phyloP scores from a whole-genome alignment of 768 basidiomycete genomes.

The Russula abietina region DNA sequence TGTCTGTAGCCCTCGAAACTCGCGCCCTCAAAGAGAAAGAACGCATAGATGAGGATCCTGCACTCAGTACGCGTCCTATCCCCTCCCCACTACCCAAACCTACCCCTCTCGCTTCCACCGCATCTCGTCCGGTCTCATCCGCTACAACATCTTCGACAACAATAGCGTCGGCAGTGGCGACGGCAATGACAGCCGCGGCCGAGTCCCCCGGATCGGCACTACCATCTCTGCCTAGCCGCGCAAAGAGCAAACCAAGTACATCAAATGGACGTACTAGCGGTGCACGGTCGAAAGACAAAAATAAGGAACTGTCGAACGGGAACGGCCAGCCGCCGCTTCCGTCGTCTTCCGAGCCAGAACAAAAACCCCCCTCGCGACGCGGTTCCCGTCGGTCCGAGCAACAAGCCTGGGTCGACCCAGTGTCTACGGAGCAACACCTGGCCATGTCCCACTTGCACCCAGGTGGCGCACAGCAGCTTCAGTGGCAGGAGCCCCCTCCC shows the following conservation, averaged over 20 bases:
- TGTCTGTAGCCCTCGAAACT: slow-evolving; percentile 18
- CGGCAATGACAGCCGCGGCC: not conserved
- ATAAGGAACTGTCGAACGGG: slow-evolving; percentile 13
- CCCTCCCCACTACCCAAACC: slow-evolving; percentile 12
- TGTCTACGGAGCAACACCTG: slow-evolving; percentile 1
- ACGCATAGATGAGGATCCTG: slow-evolving; percentile 24
- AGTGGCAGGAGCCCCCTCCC: slow-evolving; percentile 6
- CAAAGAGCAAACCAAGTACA: slow-evolving; percentile 13
- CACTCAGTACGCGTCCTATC: slow-evolving; percentile 13
- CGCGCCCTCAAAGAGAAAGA: slow-evolving; percentile 23
- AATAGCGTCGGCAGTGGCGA: not conserved
- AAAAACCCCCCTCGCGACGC: slow-evolving; percentile 13
- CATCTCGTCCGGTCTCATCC: slow-evolving; percentile 14
- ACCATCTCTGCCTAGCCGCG: slow-evolving; percentile 3
- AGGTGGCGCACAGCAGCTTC: slow-evolving; percentile 9
- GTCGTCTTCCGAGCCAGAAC: slow-evolving; percentile 8
- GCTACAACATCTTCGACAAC: slow-evolving; percentile 16
- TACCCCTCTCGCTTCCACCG: not conserved
- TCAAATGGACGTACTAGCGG: slow-evolving; percentile 18
- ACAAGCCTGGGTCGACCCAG: slow-evolving; percentile 1
- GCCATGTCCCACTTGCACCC: not conserved
- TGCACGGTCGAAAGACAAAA: slow-evolving; percentile 21
- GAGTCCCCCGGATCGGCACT: slow-evolving; percentile 7
- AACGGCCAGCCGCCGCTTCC: not conserved
- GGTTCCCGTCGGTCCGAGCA: slow-evolving; percentile 23